Evolutionary conservation across 2,329 filamentous ascomycete species (phyloP), one percentile per base, ranked within the genome.

Genomic region (Microdochium bolleyi): DNA sequence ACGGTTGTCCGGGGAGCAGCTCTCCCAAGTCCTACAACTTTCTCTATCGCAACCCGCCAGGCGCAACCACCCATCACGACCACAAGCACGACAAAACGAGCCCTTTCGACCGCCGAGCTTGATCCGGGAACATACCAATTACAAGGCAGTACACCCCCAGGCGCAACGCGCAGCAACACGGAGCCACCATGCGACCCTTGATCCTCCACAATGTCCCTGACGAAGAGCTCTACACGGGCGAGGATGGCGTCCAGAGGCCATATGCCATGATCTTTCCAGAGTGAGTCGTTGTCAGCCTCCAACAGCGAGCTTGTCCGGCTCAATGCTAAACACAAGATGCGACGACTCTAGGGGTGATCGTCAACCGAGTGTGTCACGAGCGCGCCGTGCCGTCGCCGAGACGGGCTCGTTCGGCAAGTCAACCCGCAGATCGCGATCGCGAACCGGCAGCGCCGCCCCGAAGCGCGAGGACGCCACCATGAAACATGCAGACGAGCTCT

Each of bases 151-250:
- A 30, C 5, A 5, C 11, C 27, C 5, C 27, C 27, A 5, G 27
- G 27, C 27, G 27, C 27, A 5, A 11, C 27, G 27, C 27, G 27
- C 27, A 30, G 11, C 27, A 30, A 38, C 41, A 21, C 41, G 8
- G 13, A 3, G 55, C 55, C 52, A 63, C 57, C 58, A 85, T 85
- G 82, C 77, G 82, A 53, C 83, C 83, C 59, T 72, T 86, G 54
- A 85, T 86, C 62, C 71, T 87, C 32, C 83, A 87, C 64, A 85
- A 85, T 64, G 83, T 86, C 57, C 82, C 83, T 53, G 83, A 86
- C 58, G 83, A 86, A 50, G 83, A 86, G 64, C 78, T 83, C 50
- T 86, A 85, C 64, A 70, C 82, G 5, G 83, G 83, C 53, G 80
- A 84, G 51, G 83, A 86, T 68, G 83, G 83, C 56, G 65, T 85